Percentiles rank a stretch among this genome's conserved stretches.
These are phyloP conservation scores for Lojkania enalia DNA, from an alignment of 2,329 filamentous ascomycete species.

Conservation along the genomic window DNA sequence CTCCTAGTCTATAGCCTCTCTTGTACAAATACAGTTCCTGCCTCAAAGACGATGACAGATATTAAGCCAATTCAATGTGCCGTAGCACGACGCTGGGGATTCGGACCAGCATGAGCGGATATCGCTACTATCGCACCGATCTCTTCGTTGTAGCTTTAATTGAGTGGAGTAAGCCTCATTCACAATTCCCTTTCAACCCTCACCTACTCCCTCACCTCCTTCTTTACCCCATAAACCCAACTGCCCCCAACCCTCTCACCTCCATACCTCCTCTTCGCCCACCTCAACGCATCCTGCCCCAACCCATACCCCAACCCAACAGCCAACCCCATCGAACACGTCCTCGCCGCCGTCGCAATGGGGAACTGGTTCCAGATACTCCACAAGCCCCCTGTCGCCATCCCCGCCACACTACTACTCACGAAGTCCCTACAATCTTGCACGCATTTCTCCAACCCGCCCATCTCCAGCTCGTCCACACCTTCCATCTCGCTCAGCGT, in stretches of 20 bases:
- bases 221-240: slow-evolving; percentile 47
- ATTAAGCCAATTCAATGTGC: too few relatives aligned
- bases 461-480: slow-evolving; percentile 39
- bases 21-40: too few relatives aligned
- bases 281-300: slow-evolving; percentile 73
- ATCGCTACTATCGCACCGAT: too few relatives aligned
- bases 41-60: too few relatives aligned
- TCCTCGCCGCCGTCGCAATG: slow-evolving; percentile 61
- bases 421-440: slow-evolving; percentile 65
- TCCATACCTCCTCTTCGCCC: slow-evolving; percentile 70
- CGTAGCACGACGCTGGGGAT: too few relatives aligned
- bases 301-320: slow-evolving; percentile 81
- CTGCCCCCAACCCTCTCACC: slow-evolving; percentile 55
- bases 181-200: neutral
- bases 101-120: too few relatives aligned
- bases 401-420: slow-evolving; percentile 78
- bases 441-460: slow-evolving; percentile 29
- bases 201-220: slow-evolving; percentile 1
- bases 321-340: slow-evolving; percentile 76
- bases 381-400: slow-evolving; percentile 84
- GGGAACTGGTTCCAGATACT: slow-evolving; percentile 84
- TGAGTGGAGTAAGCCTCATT: too few relatives aligned
- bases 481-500: slow-evolving; percentile 42
- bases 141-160: too few relatives aligned
- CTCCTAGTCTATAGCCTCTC: too few relatives aligned